These are phyloP conservation scores for Oryza meridionalis DNA, from an alignment of 176 grass and related monocot species.

Conservation along the genomic window DNA sequence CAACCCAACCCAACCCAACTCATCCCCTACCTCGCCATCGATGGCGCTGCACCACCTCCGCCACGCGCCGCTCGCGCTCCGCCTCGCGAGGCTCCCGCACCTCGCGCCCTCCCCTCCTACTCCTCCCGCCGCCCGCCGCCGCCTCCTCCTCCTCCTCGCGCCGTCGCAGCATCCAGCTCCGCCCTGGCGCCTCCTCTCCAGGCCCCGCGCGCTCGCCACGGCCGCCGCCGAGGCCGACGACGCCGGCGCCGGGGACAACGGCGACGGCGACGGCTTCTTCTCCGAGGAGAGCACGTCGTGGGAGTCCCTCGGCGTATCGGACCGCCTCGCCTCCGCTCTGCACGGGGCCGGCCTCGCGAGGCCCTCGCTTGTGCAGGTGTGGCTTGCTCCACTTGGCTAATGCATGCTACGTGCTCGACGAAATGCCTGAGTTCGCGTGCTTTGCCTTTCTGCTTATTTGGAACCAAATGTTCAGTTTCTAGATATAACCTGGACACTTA, in stretches of 20 bases:
- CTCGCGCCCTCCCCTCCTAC: conserved; percentile 28
- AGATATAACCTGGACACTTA: background rate
- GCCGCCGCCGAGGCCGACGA: conserved; percentile 40
- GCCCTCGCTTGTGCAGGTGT: conserved; percentile 81
- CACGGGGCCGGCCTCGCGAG: conserved; percentile 42
- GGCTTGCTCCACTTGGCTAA: too few species aligned
- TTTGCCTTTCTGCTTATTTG: background rate
- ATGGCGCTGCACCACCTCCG: conserved; percentile 74
- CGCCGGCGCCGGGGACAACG: background rate
- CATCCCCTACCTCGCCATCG: background rate
- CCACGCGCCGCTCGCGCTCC: conserved; percentile 63
- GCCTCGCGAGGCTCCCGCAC: conserved; percentile 27
- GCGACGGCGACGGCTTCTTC: conserved; percentile 56
- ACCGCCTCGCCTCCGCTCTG: conserved; percentile 47
- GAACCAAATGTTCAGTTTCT: background rate
- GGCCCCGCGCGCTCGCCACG: conserved; percentile 49
- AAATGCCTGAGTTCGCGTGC: conserved; percentile 45
- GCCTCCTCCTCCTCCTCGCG: conserved; percentile 44
- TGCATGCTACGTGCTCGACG: conserved; percentile 56
- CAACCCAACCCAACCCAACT: background rate
- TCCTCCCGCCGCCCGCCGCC: conserved; percentile 28
- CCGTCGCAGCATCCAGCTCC: background rate
- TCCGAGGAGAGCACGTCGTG: conserved; percentile 71
- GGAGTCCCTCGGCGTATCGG: conserved; percentile 73
- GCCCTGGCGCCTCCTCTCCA: conserved; percentile 36